A percentile compares a stretch with the other conserved stretches of the same genome.
phyloP scores from a whole-genome alignment of 208 protist species.

The Lotmaria passim region DNA sequence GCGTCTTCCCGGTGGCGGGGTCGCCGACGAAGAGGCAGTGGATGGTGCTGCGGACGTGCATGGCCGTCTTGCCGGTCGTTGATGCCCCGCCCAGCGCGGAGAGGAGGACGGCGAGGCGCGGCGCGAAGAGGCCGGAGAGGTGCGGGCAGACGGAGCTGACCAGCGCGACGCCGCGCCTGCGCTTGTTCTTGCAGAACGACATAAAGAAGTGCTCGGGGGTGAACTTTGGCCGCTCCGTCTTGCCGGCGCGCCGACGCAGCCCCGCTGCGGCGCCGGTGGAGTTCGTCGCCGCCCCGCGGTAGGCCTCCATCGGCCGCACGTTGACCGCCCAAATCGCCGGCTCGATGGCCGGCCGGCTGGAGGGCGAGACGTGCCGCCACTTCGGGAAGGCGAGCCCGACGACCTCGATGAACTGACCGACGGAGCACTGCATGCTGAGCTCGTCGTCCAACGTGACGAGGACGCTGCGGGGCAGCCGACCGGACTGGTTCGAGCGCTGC shows the following conservation, averaged over 20 bases:
- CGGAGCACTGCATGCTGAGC: constrained; percentile 74
- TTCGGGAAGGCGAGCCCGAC: constrained; percentile 77
- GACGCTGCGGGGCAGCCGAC: constrained; percentile 76
- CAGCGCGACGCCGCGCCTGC: constrained; percentile 55
- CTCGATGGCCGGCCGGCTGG: constrained; percentile 74
- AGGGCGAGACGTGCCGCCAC: constrained; percentile 71
- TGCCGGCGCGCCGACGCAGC: constrained; percentile 31
- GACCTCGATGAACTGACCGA: constrained; percentile 88
- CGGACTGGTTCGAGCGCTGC: constrained; percentile 77
- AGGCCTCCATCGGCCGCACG: constrained; percentile 80
- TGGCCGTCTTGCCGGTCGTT: constrained; percentile 61
- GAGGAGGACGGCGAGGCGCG: constrained; percentile 80
- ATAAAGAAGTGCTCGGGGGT: constrained; percentile 79
- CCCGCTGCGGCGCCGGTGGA: constrained; percentile 18
- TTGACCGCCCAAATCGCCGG: constrained; percentile 82
- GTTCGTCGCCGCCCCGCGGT: constrained; percentile 54
- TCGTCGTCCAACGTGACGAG: constrained; percentile 88
- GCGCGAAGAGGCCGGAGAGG: constrained; percentile 80
- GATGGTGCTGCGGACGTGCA: constrained; percentile 92
- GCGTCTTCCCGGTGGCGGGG: constrained; percentile 98
- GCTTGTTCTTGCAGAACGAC: constrained; percentile 58
- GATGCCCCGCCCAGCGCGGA: constrained; percentile 69
- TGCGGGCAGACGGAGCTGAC: constrained; percentile 73
- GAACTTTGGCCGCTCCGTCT: constrained; percentile 54
- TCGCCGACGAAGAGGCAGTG: constrained; percentile 99